These are phyloP conservation scores for Dendrobium nobile DNA, from an alignment of 106 monocot species.

Conservation along the genomic window DNA sequence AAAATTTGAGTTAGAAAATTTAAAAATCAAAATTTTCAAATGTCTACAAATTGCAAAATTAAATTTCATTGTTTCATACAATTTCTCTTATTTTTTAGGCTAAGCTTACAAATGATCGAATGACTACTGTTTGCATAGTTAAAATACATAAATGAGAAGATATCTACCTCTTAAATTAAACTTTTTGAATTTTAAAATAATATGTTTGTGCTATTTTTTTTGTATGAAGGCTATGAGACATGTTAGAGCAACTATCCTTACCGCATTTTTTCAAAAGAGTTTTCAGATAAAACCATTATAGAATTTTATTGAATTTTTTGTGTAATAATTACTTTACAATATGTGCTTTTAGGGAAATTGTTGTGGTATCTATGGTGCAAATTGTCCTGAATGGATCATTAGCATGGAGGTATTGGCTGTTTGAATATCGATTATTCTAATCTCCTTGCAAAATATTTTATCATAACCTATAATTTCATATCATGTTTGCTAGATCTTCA, in stretches of 20 bases:
- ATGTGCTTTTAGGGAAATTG: constrained; percentile 40
- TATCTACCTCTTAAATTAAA: background rate
- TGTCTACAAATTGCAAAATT: too few relatives aligned
- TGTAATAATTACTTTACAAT: background rate
- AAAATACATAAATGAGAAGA: background rate
- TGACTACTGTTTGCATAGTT: too few relatives aligned
- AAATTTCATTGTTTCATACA: too few relatives aligned
- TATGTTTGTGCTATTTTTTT: background rate
- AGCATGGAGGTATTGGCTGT: constrained; percentile 76
- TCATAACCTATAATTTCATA: background rate
- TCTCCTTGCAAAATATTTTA: background rate
- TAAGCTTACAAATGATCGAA: too few relatives aligned
- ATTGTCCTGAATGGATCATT: constrained; percentile 81
- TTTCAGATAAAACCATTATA: background rate
- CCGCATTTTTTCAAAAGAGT: background rate
- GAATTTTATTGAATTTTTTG: background rate
- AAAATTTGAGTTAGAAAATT: too few relatives aligned
- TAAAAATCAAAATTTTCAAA: too few relatives aligned
- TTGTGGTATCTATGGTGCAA: constrained; percentile 79
- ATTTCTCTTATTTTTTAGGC: too few relatives aligned
- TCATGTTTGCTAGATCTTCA: background rate
- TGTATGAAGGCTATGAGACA: background rate
- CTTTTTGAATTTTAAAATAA: background rate
- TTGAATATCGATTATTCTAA: background rate
- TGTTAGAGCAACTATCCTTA: background rate